Evolutionary conservation across 139 green algal genomes (phyloP).

Genomic region (Volvox reticuliferus): DNA sequence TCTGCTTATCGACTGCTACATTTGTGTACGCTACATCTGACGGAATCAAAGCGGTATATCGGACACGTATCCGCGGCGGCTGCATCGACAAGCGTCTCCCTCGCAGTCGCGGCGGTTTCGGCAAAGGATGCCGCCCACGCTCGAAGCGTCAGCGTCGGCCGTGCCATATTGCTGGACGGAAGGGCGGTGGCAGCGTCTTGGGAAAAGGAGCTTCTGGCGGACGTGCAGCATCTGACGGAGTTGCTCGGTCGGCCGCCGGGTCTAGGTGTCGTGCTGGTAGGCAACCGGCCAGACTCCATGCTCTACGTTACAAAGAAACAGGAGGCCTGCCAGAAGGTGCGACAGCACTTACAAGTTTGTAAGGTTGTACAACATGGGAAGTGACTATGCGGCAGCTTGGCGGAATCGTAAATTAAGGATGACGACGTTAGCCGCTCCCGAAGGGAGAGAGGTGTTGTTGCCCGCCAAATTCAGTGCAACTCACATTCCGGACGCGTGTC

Average conservation of each 20-base stretch:
- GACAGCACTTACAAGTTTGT: not conserved
- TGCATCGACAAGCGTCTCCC: not conserved
- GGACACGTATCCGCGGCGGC: not conserved
- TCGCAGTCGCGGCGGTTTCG: not conserved
- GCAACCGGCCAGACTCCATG: slow-evolving; percentile 88
- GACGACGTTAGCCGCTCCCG: too few species aligned
- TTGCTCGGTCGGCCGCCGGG: slow-evolving; percentile 71
- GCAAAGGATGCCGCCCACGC: not conserved
- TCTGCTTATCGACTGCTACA: not conserved
- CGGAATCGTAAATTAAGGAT: too few species aligned
- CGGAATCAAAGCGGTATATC: not conserved
- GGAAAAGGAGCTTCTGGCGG: slow-evolving; percentile 59
- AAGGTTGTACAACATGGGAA: too few species aligned
- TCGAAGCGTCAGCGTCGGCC: not conserved
- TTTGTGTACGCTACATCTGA: not conserved
- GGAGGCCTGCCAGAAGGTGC: slow-evolving; percentile 83
- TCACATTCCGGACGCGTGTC: too few species aligned
- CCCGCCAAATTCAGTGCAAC: too few species aligned
- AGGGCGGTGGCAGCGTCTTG: slow-evolving; percentile 47
- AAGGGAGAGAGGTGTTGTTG: too few species aligned
- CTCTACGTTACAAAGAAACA: slow-evolving; percentile 96
- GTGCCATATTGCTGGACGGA: slow-evolving; percentile 55
- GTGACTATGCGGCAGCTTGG: too few species aligned
- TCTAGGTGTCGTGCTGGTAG: slow-evolving; percentile 94
- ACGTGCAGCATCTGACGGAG: slow-evolving; percentile 51